These are phyloP conservation scores for Phytophthora rubi DNA, from an alignment of 352 stramenopile species.

Conservation along the genomic window DNA sequence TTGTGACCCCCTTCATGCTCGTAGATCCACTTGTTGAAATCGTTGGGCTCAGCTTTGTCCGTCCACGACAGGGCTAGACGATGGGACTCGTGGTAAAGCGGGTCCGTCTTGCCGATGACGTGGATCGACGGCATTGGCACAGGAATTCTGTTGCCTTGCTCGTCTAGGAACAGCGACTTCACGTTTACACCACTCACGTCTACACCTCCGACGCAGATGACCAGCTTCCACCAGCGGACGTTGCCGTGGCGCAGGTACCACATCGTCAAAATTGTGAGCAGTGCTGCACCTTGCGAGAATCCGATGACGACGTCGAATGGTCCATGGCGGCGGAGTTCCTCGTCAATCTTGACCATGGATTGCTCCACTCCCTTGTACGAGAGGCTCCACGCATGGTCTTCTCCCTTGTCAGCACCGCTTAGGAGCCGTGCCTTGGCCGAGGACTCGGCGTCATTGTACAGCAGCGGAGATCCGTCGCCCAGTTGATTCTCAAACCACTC, in stretches of 20 bases:
- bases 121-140: slow-evolving; percentile 52
- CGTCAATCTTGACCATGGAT: slow-evolving; percentile 45
- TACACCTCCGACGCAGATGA: slow-evolving; percentile 45
- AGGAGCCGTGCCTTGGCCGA: slow-evolving; percentile 32
- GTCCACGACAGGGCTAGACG: slow-evolving; percentile 42
- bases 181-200: slow-evolving; percentile 40
- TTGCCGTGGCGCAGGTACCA: slow-evolving; percentile 38
- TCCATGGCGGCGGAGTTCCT: slow-evolving; percentile 37
- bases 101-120: slow-evolving; percentile 66
- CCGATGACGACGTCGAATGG: slow-evolving; percentile 56
- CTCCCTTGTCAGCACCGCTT: slow-evolving; percentile 36
- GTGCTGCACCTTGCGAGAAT: slow-evolving; percentile 56
- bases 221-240: slow-evolving; percentile 47
- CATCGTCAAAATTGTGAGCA: slow-evolving; percentile 51
- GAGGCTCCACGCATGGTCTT: slow-evolving; percentile 38
- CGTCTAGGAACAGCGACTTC: slow-evolving; percentile 46
- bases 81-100: slow-evolving; percentile 54
- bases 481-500: slow-evolving; percentile 54
- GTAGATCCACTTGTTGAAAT: slow-evolving; percentile 35
- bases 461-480: slow-evolving; percentile 29
- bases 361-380: slow-evolving; percentile 45
- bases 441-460: slow-evolving; percentile 44
- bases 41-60: slow-evolving; percentile 12
- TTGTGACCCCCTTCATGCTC: slow-evolving; percentile 47
- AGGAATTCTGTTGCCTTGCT: slow-evolving; percentile 27